Base-by-base conservation (phyloP, 2,329 filamentous ascomycete species). In the Bipolaris victoriae region DNA sequence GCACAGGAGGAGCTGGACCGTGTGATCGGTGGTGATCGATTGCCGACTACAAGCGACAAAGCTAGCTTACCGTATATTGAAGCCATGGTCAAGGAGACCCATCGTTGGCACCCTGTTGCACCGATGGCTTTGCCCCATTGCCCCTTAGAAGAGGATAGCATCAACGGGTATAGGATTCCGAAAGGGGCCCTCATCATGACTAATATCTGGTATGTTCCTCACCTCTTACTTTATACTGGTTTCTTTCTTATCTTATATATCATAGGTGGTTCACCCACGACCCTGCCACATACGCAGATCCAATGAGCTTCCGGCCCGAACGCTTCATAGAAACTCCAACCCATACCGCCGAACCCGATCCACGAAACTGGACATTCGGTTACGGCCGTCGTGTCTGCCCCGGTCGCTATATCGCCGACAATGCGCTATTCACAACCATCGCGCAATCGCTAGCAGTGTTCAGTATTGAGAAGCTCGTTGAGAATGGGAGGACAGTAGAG, bases 361-460 rank as follows among this genome's bases (percentile, higher is more conserved):
- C 79, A 2, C 65, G 69, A 2, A 66, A 57, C 0, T 69, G 61
- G 33, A 69, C 63, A 4, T 78, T 80, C 41, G 79, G 79, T 5
- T 81, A 74, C 55, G 78, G 79, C 5, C 73, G 79, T 1, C 76
- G 78, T 3, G 70, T 80, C 10, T 82, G 80, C 49, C 78, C 78
- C 2, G 79, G 78, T 2, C 71, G 74, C 0, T 66, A 76, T 10
- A 64, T 81, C 3, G 80, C 80, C 0, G 78, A 81, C 13, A 71
- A 71, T 9, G 73, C 77, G 1, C 47, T 81, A 0, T 81, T 74
- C 53, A 62, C 80, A 13, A 78, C 66, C 15, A 74, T 81, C 13
- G 80, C 76, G 0, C 80, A 81, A 20, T 68, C 76, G 0, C 66
- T 87, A 1, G 76, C 83, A 0, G 79, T 79, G 0, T 85, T 86